Conservation (phyloP, 352 stramenopile species). For the Peronospora farinosa region DNA sequence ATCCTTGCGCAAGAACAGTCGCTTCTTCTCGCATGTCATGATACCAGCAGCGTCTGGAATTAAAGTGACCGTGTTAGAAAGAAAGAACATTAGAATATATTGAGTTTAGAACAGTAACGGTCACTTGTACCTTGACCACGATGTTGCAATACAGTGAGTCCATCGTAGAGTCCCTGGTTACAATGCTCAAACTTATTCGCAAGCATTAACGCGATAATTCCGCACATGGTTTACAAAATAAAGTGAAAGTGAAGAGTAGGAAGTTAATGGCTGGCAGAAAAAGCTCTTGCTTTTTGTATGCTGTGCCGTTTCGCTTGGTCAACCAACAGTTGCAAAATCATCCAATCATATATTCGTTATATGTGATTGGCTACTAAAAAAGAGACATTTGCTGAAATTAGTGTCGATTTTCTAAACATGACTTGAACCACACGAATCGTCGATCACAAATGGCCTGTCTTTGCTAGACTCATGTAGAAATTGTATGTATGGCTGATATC, state of each 20-base stretch:
- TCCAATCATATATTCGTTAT: slow-evolving; percentile 1
- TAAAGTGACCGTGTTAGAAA: background rate
- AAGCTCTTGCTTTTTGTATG: slow-evolving; percentile 22
- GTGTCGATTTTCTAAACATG: too few species aligned
- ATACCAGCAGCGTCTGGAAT: slow-evolving; percentile 89
- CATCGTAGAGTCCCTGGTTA: slow-evolving; percentile 93
- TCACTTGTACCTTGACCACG: slow-evolving; percentile 80
- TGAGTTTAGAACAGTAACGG: too few species aligned
- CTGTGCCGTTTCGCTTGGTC: background rate
- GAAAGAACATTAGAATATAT: too few species aligned
- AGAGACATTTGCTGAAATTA: too few species aligned
- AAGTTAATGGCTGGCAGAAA: slow-evolving; percentile 19
- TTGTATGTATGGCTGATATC: too few species aligned
- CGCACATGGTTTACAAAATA: slow-evolving; percentile 90
- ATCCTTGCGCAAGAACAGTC: slow-evolving; percentile 96
- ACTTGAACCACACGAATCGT: too few species aligned
- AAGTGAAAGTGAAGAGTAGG: background rate
- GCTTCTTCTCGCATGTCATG: slow-evolving; percentile 90
- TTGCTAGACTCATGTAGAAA: too few species aligned
- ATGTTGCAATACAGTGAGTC: slow-evolving; percentile 97
- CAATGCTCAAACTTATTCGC: slow-evolving; percentile 93
- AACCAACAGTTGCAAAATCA: too few species aligned
- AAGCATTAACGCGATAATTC: slow-evolving; percentile 95
- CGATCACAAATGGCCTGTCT: too few species aligned
- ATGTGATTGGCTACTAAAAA: background rate